Evolutionary conservation across 176 grass and related monocot species (phyloP), one percentile per base, ranked within the genome.

Genomic region (Microstegium vimineum): DNA sequence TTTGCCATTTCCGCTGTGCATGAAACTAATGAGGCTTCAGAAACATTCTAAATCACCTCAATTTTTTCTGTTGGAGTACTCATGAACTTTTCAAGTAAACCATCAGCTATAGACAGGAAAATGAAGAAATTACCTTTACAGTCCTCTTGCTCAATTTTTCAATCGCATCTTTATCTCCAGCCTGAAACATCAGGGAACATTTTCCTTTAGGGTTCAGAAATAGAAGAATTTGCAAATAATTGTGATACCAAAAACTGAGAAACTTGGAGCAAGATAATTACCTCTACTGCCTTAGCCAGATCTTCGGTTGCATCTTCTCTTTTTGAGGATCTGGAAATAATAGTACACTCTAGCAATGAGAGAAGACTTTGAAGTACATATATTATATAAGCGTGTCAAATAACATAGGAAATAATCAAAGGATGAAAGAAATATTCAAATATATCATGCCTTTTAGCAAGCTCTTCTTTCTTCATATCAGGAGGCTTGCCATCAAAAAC

Each of bases 401-500:
- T 71, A 71, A 8, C 10, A 35, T 70, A 63, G 52, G 27, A 81
- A 81, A 76, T 18, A 56, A 64, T n/a, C 52, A 14, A 56, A 26
- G n/a, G 25, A 66, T 25, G 35, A 68, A 86, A 74, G 32, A 72
- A 57, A 54, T 40, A 68, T 15, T 56, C 30, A 72, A 57, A 54
- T 40, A 76, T 15, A 62, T 46, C 69, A 25, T 94, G 62, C 95
- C 96, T 93, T 86, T 93, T 98, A 34, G 85, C 85, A 74, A 98
- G 93, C 74, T 95, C 93, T 62, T 91, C 73, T 62, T 91, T 93
- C 90, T 98, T 98, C 87, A 95, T 41, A 49, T 93, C 96, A n/a
- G 96, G 96, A 73, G 96, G 96, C 62, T 95, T 91, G 17, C 96
- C 96, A 66, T 98, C 96, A 81, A 98, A 98, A 82, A 98, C 90